phyloP scores from a whole-genome alignment of 257 asterid genomes.

The Gentiana straminea region DNA sequence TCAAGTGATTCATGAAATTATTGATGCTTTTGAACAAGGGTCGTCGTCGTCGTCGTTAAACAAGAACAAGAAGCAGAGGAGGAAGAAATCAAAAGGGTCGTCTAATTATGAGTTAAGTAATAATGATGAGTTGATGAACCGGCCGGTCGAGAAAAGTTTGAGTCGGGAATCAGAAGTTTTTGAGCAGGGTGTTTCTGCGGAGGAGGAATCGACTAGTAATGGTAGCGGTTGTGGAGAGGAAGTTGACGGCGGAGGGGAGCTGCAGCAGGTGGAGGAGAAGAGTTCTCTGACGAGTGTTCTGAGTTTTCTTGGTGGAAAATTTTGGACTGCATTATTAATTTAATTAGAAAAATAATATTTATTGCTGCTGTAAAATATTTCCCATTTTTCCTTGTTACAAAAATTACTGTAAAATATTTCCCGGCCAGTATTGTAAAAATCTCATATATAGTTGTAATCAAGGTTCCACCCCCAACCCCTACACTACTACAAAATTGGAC shows the following conservation, averaged over 20 bases:
- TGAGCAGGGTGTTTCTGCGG: slow-evolving; percentile 1
- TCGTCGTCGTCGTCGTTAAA: slow-evolving; percentile 11
- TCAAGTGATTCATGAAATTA: slow-evolving; percentile 53
- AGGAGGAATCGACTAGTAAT: not conserved
- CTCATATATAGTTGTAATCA: no score
- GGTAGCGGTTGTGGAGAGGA: not conserved
- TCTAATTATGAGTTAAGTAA: slow-evolving; percentile 8
- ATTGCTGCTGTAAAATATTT: no score
- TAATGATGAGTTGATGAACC: not conserved
- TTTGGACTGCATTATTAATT: slow-evolving; percentile 13
- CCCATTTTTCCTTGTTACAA: no score
- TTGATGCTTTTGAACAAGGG: slow-evolving; percentile 58
- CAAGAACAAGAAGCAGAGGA: slow-evolving; percentile 22
- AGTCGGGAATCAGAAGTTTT: slow-evolving; percentile 7
- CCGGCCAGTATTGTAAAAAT: no score
- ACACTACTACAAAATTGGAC: no score
- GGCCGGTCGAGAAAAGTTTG: slow-evolving; percentile 4
- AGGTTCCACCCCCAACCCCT: no score
- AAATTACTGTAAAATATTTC: no score
- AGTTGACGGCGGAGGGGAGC: not conserved
- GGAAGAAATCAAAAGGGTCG: slow-evolving; percentile 36
- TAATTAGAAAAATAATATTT: no score
- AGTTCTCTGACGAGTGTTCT: slow-evolving; percentile 26
- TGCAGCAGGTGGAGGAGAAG: slow-evolving; percentile 11
- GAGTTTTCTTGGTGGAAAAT: slow-evolving; percentile 25